Percentiles rank a stretch among this genome's conserved stretches.
Evolutionary conservation across 306 rosid genomes (phyloP).

Genomic region (Lupinus albus): DNA sequence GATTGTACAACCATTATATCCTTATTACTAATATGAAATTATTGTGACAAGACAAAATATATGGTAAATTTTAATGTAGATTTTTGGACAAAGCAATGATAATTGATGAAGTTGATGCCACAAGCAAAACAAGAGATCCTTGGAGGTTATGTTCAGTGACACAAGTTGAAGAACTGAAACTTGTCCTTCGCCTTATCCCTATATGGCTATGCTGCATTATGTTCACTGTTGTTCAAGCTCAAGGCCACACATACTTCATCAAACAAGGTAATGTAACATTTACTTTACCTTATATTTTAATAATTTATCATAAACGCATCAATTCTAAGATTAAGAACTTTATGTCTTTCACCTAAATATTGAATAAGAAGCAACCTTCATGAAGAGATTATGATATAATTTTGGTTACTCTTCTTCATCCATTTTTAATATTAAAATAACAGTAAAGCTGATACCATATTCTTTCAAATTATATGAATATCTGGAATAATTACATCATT

Average conservation of each 20-base stretch:
- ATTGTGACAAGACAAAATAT: neutral
- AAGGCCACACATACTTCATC: slow-evolving; percentile 60
- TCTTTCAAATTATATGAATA: too few relatives aligned
- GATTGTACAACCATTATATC: neutral
- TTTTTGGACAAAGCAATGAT: slow-evolving; percentile 70
- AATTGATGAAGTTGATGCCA: slow-evolving; percentile 54
- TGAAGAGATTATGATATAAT: too few relatives aligned
- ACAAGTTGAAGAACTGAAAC: slow-evolving; percentile 83
- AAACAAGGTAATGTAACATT: slow-evolving; percentile 56
- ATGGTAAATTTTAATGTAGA: slow-evolving; percentile 44
- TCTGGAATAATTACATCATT: too few relatives aligned
- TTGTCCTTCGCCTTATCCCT: slow-evolving; percentile 64
- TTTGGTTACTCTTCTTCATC: too few relatives aligned
- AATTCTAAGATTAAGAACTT: too few relatives aligned
- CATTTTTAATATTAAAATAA: too few relatives aligned
- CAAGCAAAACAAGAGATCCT: slow-evolving; percentile 55
- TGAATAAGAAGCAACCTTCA: too few relatives aligned
- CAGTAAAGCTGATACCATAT: too few relatives aligned
- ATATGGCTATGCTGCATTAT: slow-evolving; percentile 72
- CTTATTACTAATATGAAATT: neutral
- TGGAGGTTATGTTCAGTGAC: slow-evolving; percentile 75
- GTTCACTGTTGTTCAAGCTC: slow-evolving; percentile 63
- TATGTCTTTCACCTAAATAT: too few relatives aligned
- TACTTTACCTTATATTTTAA: too few relatives aligned
- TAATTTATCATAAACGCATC: too few relatives aligned